A percentile compares a stretch with the other conserved stretches of the same genome.
These are phyloP conservation scores for Coleophoma cylindrospora DNA, from an alignment of 2,329 filamentous ascomycete species.

Conservation along the genomic window DNA sequence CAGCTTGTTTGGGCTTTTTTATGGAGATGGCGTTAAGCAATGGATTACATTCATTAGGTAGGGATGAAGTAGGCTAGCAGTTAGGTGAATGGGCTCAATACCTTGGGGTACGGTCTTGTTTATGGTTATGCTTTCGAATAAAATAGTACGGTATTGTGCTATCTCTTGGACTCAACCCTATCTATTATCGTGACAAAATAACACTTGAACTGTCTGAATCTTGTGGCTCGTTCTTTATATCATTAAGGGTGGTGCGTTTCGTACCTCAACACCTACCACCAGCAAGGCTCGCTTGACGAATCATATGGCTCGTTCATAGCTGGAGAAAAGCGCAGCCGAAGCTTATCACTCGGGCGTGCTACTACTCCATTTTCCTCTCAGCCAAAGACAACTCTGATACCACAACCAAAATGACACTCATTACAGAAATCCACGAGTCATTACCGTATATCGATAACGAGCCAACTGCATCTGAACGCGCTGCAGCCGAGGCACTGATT, in stretches of 20 bases:
- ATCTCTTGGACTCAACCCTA: too few relatives aligned
- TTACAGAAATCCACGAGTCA: slow-evolving; percentile 23
- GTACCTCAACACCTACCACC: too few relatives aligned
- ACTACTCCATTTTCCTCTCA: too few relatives aligned
- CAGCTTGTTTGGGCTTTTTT: slow-evolving; percentile 12
- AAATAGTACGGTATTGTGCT: neutral
- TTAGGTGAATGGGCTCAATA: neutral
- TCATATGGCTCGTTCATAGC: too few relatives aligned
- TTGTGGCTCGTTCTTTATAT: too few relatives aligned
- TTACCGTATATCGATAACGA: slow-evolving; percentile 65
- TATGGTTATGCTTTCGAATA: neutral
- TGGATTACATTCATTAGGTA: slow-evolving; percentile 22
- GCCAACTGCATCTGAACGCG: slow-evolving; percentile 57
- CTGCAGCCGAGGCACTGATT: slow-evolving; percentile 66
- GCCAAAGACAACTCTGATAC: neutral
- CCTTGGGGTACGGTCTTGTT: neutral
- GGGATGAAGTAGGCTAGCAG: too few relatives aligned
- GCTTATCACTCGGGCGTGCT: too few relatives aligned
- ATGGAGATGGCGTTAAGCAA: slow-evolving; percentile 19
- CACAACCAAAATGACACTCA: slow-evolving; percentile 19
- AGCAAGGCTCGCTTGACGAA: too few relatives aligned
- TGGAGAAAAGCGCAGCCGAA: too few relatives aligned
- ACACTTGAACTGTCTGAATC: too few relatives aligned
- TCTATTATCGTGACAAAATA: too few relatives aligned
- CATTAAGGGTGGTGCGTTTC: too few relatives aligned